Evolutionary conservation across 176 grass and related monocot genomes (phyloP), one percentile per base, ranked within the genome.

Genomic region (Phyllostachys edulis): DNA sequence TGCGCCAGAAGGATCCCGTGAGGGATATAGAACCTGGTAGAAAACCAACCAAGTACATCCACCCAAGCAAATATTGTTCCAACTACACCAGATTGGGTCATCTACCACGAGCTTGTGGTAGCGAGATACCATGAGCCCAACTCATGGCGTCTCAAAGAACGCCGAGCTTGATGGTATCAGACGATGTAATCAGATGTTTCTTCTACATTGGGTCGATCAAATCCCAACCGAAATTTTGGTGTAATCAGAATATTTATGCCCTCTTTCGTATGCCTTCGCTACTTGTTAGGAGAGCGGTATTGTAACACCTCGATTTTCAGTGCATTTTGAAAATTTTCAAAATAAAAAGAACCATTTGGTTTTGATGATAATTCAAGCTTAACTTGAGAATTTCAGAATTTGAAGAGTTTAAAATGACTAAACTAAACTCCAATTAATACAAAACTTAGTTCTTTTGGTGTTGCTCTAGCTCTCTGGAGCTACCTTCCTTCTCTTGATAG

Each of bases 61-160:
- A 97, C 70, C 95, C 95, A 2, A 92, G 92, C 70, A 94, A n/a
- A 90, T 92, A 11, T 68, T 94, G 59, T 97, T 97, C 87, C 95
- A 97, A 76, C 87, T 92, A 69, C 94, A 32, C 95, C 95, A 15
- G 92, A 94, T 41, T 97, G 95, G 95, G 90, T 97, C 29, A 92
- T 97, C 18, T 97, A 97, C 70, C 88, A 97, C 13, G 92, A 94
- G 82, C 84, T 97, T 1, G 95, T 97, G 2, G 94, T 94, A 13
- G 92, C 94, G 50, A 88, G 92, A 42, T 97, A 94, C 63, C 90
- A 97, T 15, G 95, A 97, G 76, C 95, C 94, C 7, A 97, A 97
- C 74, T 97, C 94, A 4, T 97, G 94, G 94, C 92, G 94, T 75
- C 84, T 97, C 55, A 97, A 92, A 75, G 94, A 97, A 56, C 90